Conservation (phyloP, 2,329 filamentous ascomycete genomes). For the Neurospora sp. region DNA sequence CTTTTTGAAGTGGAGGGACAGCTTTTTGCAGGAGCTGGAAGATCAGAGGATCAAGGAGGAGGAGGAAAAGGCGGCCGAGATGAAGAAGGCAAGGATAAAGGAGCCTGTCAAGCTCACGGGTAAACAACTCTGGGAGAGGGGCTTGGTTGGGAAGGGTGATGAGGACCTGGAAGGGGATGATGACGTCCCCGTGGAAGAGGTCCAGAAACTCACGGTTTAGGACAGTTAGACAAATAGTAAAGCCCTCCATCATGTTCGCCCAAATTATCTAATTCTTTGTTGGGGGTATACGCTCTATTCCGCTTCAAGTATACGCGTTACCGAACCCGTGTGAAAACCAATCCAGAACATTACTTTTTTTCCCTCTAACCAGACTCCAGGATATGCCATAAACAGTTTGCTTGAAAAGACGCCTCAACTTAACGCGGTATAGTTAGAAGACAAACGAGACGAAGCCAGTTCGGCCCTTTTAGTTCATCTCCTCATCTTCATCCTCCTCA, state of each 20-base stretch:
- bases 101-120: constrained; percentile 65
- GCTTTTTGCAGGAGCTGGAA: constrained; percentile 71
- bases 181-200: constrained; percentile 43
- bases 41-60: constrained; percentile 58
- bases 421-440: neutral
- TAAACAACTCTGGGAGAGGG: constrained; percentile 68
- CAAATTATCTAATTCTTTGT: neutral
- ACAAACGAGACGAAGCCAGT: neutral
- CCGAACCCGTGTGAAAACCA: constrained; percentile 1
- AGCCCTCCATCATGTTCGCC: neutral
- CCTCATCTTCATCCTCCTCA: constrained; percentile 46
- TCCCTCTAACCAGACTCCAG: constrained; percentile 7
- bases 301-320: neutral
- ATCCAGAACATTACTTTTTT: constrained; percentile 4
- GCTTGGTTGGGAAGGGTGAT: constrained; percentile 57
- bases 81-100: constrained; percentile 69
- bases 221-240: constrained; percentile 27
- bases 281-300: neutral
- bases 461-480: constrained; percentile 15
- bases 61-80: constrained; percentile 72
- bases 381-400: constrained; percentile 6
- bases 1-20: constrained; percentile 74
- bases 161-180: constrained; percentile 60
- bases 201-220: constrained; percentile 65
- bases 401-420: constrained; percentile 6